A percentile compares a stretch with the other conserved stretches of the same genome.
phyloP scores from a whole-genome alignment of 2,329 filamentous ascomycete species.

The Nemania sp. region DNA sequence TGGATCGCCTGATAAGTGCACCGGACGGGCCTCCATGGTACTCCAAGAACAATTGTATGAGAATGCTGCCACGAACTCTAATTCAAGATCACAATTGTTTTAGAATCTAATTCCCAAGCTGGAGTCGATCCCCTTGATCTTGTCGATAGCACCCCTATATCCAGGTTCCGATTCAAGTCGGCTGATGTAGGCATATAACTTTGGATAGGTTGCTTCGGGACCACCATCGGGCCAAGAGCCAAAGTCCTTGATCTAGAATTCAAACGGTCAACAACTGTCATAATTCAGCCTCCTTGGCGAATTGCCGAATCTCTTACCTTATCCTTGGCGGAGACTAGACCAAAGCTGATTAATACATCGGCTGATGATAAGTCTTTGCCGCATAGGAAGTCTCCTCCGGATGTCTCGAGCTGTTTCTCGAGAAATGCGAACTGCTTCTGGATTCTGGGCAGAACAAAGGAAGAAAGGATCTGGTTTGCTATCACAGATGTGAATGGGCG shows the following conservation, averaged over 20 bases:
- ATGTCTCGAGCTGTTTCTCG: constrained; percentile 52
- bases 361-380: constrained; percentile 53
- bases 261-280: not conserved
- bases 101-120: constrained; percentile 39
- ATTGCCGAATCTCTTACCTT: constrained; percentile 24
- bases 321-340: constrained; percentile 49
- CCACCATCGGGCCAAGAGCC: constrained; percentile 47
- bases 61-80: too few relatives aligned
- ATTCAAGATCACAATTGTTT: too few relatives aligned
- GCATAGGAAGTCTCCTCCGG: constrained; percentile 52
- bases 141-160: constrained; percentile 52
- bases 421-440: constrained; percentile 53
- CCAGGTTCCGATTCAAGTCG: constrained; percentile 51
- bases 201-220: constrained; percentile 47
- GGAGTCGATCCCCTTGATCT: constrained; percentile 55
- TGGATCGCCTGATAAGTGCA: too few relatives aligned
- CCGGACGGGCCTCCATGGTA: too few relatives aligned
- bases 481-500: constrained; percentile 54
- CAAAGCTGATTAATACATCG: constrained; percentile 58
- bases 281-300: not conserved
- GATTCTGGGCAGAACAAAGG: constrained; percentile 52
- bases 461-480: constrained; percentile 47
- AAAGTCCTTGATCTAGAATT: constrained; percentile 41
- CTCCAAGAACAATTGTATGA: too few relatives aligned
- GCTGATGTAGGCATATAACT: constrained; percentile 51